Percentiles rank a stretch among this genome's conserved stretches.
Evolutionary conservation across 176 grass and related monocot genomes (phyloP).

Genomic region (Musa troglodytarum): DNA sequence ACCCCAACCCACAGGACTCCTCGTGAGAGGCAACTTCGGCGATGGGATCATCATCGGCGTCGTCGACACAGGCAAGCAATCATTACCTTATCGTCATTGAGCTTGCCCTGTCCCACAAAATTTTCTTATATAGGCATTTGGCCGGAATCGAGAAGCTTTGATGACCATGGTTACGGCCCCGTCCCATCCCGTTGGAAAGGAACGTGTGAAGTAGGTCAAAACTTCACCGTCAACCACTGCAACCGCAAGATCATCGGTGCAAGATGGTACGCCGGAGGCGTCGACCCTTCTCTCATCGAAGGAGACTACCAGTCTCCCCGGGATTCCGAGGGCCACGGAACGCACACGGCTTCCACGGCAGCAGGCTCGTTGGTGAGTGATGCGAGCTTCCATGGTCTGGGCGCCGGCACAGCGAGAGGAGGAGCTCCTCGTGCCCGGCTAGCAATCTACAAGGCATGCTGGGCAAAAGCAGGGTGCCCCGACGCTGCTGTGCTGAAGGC

Average conservation of each 20-base stretch:
- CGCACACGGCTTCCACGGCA: conserved; percentile 59
- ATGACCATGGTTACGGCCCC: conserved; percentile 47
- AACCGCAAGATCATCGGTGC: conserved; percentile 70
- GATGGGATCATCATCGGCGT: conserved; percentile 64
- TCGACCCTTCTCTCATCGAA: neutral
- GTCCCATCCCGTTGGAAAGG: conserved; percentile 65
- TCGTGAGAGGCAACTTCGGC: conserved; percentile 23
- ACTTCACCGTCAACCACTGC: neutral
- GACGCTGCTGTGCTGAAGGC: conserved; percentile 56
- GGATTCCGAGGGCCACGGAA: conserved; percentile 57
- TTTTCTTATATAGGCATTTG: conserved; percentile 41
- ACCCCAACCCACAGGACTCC: neutral
- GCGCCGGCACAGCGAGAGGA: conserved; percentile 36
- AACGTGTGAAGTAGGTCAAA: conserved; percentile 26
- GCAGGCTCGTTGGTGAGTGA: conserved; percentile 43
- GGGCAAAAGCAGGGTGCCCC: conserved; percentile 25
- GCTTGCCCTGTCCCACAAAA: conserved; percentile 22
- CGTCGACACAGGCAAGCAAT: conserved; percentile 46
- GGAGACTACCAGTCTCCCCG: conserved; percentile 42
- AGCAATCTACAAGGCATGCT: conserved; percentile 48
- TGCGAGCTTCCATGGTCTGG: conserved; percentile 44
- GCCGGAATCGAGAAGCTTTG: conserved; percentile 71
- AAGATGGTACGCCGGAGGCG: conserved; percentile 50
- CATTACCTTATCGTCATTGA: neutral
- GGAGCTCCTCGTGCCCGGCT: conserved; percentile 55